phyloP scores from a whole-genome alignment of 192 early-diverging fungal genomes.

The Geranomyces michiganensis region DNA sequence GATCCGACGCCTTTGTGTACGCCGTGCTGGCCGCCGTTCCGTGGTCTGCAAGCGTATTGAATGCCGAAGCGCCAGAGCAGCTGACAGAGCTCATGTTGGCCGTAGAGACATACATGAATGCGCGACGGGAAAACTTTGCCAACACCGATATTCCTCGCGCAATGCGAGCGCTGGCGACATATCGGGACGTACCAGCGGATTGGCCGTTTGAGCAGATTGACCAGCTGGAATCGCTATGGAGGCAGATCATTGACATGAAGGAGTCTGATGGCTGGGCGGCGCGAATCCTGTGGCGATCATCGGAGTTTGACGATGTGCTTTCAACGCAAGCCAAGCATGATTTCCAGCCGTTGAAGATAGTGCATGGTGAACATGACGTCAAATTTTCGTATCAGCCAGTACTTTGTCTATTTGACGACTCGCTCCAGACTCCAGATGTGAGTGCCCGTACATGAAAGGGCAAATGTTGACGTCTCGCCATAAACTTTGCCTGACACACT shows the following conservation, averaged over 20 bases:
- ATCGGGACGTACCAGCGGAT: constrained; percentile 36
- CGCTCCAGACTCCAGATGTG: constrained; percentile 37
- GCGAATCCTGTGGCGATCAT: constrained; percentile 32
- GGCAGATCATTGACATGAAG: constrained; percentile 36
- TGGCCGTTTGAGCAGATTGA: constrained; percentile 45
- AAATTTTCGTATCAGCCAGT: constrained; percentile 45
- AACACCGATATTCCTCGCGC: constrained; percentile 34
- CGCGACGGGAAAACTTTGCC: constrained; percentile 19
- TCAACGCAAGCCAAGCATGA: constrained; percentile 32
- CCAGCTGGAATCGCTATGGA: constrained; percentile 49
- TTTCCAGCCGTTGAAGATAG: constrained; percentile 33
- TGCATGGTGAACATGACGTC: constrained; percentile 15
- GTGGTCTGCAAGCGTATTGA: constrained; percentile 60
- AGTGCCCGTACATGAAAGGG: neutral
- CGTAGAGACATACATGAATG: constrained; percentile 43
- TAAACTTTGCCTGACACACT: neutral
- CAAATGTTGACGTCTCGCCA: neutral
- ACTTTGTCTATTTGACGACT: constrained; percentile 55
- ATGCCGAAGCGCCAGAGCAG: constrained; percentile 53
- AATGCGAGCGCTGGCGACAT: constrained; percentile 39
- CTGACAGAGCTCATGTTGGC: constrained; percentile 34
- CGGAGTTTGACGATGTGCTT: constrained; percentile 5
- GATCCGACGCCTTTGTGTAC: constrained; percentile 73
- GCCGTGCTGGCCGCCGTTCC: constrained; percentile 79
- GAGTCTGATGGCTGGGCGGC: constrained; percentile 34